phyloP scores from a whole-genome alignment of 1,139 yeast genomes.

The Schizosaccharomyces versatilis region DNA sequence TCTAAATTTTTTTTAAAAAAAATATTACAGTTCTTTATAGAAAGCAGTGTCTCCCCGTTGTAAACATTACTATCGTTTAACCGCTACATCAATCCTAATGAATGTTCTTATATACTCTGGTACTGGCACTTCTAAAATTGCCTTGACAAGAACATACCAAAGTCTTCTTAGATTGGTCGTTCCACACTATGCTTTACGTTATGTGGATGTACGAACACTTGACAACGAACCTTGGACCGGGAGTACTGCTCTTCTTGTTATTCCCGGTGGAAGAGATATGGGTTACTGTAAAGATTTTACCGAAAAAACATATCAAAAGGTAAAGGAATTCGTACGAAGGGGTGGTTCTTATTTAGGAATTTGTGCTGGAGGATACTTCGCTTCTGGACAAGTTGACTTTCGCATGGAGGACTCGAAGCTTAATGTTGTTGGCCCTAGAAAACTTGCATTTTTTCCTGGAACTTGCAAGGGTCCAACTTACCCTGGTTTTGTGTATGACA shows the following conservation, averaged over 20 bases:
- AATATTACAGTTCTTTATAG: too few relatives aligned
- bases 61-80: too few relatives aligned
- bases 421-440: slow-evolving; percentile 75
- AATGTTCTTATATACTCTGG: background rate
- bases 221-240: slow-evolving; percentile 67
- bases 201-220: slow-evolving; percentile 41
- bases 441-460: slow-evolving; percentile 63
- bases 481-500: slow-evolving; percentile 56
- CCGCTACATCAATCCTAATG: background rate
- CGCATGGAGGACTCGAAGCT: slow-evolving; percentile 44
- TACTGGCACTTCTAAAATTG: background rate
- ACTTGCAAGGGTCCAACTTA: slow-evolving; percentile 60
- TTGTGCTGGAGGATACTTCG: slow-evolving; percentile 94
- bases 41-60: too few relatives aligned
- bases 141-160: background rate
- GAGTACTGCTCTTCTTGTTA: slow-evolving; percentile 45
- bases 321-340: slow-evolving; percentile 39
- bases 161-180: slow-evolving; percentile 4
- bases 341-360: slow-evolving; percentile 77
- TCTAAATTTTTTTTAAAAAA: too few relatives aligned
- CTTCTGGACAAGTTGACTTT: slow-evolving; percentile 55
- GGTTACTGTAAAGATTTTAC: slow-evolving; percentile 55
- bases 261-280: slow-evolving; percentile 94
- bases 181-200: slow-evolving; percentile 45
- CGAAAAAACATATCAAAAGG: slow-evolving; percentile 42